These are phyloP conservation scores for Colletotrichum karsti DNA, from an alignment of 2,329 filamentous ascomycete species.

Conservation along the genomic window DNA sequence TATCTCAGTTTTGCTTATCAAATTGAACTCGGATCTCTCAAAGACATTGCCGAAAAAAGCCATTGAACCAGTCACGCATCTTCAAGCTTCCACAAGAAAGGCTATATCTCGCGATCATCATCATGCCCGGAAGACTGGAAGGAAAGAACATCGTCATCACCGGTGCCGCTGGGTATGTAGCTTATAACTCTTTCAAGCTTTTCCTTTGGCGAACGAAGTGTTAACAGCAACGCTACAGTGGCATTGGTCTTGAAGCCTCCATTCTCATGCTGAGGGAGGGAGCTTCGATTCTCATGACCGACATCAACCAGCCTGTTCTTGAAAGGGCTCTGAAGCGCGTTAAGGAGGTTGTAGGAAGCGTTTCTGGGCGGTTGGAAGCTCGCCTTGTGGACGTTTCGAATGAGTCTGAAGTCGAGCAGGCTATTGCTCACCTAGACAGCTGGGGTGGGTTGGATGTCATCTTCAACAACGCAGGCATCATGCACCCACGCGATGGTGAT, in stretches of 20 bases:
- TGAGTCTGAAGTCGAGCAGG: slow-evolving; percentile 78
- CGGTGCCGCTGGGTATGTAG: slow-evolving; percentile 80
- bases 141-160: slow-evolving; percentile 79
- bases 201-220: not conserved
- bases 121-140: slow-evolving; percentile 55
- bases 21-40: no score
- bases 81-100: no score
- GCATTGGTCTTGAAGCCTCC: slow-evolving; percentile 90
- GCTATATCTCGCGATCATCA: no score
- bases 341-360: slow-evolving; percentile 40
- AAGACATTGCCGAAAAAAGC: not conserved
- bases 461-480: slow-evolving; percentile 98
- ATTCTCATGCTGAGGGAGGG: slow-evolving; percentile 92
- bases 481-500: slow-evolving; percentile 85
- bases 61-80: no score
- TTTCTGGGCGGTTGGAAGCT: not conserved
- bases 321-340: slow-evolving; percentile 64
- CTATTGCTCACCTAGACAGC: slow-evolving; percentile 77
- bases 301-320: slow-evolving; percentile 82
- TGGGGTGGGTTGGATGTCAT: slow-evolving; percentile 92
- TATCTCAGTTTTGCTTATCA: no score
- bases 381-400: slow-evolving; percentile 76
- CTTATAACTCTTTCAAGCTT: not conserved
- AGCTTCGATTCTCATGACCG: slow-evolving; percentile 83
- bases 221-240: slow-evolving; percentile 59